phyloP scores from a whole-genome alignment of 768 basidiomycete species.

The Russula emetica region DNA sequence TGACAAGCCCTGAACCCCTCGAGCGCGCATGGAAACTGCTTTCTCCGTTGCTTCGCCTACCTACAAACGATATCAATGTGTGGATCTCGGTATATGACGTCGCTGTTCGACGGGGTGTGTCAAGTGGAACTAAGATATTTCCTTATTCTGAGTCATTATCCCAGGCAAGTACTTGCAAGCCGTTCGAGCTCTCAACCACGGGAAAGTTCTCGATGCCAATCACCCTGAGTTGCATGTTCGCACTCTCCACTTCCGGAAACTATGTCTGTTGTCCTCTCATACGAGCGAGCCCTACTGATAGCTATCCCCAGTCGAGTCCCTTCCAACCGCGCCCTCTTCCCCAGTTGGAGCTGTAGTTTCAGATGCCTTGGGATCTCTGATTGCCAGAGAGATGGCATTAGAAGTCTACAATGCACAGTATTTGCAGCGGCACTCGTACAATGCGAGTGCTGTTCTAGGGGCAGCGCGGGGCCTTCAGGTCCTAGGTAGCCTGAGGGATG shows the following conservation, averaged over 20 bases:
- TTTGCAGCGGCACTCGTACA: conserved; percentile 56
- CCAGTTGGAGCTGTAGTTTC: conserved; percentile 50
- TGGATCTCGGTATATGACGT: conserved; percentile 81
- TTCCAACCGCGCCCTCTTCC: conserved; percentile 42
- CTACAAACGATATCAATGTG: conserved; percentile 53
- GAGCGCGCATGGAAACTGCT: conserved; percentile 73
- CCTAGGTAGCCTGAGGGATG: conserved; percentile 48
- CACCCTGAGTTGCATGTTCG: conserved; percentile 70
- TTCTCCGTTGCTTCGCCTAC: conserved; percentile 53
- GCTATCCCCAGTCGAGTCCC: conserved; percentile 40
- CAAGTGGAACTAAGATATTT: neutral
- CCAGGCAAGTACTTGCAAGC: conserved; percentile 82
- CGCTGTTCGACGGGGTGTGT: conserved; percentile 71
- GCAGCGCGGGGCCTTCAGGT: conserved; percentile 52
- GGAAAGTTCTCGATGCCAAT: conserved; percentile 48
- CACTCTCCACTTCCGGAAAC: conserved; percentile 56
- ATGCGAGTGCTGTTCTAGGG: conserved; percentile 54
- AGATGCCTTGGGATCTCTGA: conserved; percentile 44
- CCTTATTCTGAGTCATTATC: conserved; percentile 11
- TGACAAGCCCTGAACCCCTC: conserved; percentile 58
- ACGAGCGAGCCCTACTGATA: conserved; percentile 9
- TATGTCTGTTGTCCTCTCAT: conserved; percentile 39
- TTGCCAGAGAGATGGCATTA: conserved; percentile 55
- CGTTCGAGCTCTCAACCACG: conserved; percentile 56
- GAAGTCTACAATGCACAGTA: conserved; percentile 72